Evolutionary conservation across 2,329 filamentous ascomycete genomes (phyloP).

Genomic region (Fusarium albidum): DNA sequence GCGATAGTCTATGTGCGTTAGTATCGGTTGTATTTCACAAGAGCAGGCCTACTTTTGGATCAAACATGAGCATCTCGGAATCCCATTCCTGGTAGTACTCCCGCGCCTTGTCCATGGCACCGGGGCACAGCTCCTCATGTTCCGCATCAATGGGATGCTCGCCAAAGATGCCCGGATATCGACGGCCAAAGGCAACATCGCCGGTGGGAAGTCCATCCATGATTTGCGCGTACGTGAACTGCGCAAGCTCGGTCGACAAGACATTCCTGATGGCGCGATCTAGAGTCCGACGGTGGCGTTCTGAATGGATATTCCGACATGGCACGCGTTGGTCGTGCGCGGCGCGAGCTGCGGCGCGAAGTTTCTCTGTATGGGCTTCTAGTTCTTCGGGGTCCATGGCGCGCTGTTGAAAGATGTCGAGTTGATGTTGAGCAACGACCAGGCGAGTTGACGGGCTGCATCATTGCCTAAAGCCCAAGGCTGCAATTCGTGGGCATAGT

Average conservation of each 20-base stretch:
- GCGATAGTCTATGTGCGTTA: neutral
- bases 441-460: too few species aligned
- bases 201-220: constrained; percentile 25
- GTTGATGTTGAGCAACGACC: too few species aligned
- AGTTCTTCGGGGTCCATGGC: constrained; percentile 15
- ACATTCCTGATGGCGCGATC: constrained; percentile 8
- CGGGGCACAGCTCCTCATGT: constrained; percentile 14
- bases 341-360: neutral
- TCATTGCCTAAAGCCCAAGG: too few species aligned
- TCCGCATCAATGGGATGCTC: constrained; percentile 22
- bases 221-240: constrained; percentile 27
- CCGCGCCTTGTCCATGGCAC: neutral
- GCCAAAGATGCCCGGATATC: constrained; percentile 17
- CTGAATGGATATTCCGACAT: neutral
- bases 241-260: constrained; percentile 6
- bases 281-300: neutral
- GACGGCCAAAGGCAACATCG: constrained; percentile 18
- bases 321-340: constrained; percentile 1
- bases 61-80: constrained; percentile 9
- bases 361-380: neutral
- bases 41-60: constrained; percentile 7
- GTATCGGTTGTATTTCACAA: neutral
- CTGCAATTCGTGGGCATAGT: too few species aligned
- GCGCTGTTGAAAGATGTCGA: neutral
- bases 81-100: constrained; percentile 12